phyloP scores from a whole-genome alignment of 331 rosid species.

The Telfairia occidentalis region DNA sequence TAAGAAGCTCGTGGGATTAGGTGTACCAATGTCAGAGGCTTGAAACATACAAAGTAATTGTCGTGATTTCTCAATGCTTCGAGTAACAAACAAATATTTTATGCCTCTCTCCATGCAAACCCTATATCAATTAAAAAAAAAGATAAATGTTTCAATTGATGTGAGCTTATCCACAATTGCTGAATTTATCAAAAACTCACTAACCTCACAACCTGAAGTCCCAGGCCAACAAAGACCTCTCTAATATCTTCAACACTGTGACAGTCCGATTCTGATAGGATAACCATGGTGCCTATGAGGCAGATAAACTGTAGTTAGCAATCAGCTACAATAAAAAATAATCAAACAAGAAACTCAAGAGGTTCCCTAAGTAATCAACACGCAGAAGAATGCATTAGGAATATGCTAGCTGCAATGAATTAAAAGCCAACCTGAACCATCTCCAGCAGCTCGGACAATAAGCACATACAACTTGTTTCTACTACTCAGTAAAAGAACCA shows the following conservation, averaged over 20 bases:
- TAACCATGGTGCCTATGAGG: conserved; percentile 32
- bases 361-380: neutral
- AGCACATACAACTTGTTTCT: conserved; percentile 67
- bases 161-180: conserved; percentile 8
- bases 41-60: conserved; percentile 41
- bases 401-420: conserved; percentile 11
- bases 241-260: conserved; percentile 58
- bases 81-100: conserved; percentile 55
- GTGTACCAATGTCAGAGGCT: conserved; percentile 31
- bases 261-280: conserved; percentile 38
- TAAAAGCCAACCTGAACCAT: conserved; percentile 52
- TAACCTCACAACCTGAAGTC: conserved; percentile 84
- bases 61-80: conserved; percentile 68
- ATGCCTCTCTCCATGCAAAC: conserved; percentile 39
- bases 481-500: conserved; percentile 70
- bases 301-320: conserved; percentile 15
- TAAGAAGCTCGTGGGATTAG: conserved; percentile 32
- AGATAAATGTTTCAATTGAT: conserved; percentile 13
- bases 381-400: neutral
- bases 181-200: conserved; percentile 23
- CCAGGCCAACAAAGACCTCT: conserved; percentile 72
- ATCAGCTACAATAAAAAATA: neutral
- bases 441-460: conserved; percentile 33
- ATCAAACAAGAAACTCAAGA: neutral
- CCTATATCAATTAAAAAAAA: conserved; percentile 36